Base-by-base conservation (phyloP, 495 filamentous ascomycete species). In the Rostrohypoxylon terebratum region DNA sequence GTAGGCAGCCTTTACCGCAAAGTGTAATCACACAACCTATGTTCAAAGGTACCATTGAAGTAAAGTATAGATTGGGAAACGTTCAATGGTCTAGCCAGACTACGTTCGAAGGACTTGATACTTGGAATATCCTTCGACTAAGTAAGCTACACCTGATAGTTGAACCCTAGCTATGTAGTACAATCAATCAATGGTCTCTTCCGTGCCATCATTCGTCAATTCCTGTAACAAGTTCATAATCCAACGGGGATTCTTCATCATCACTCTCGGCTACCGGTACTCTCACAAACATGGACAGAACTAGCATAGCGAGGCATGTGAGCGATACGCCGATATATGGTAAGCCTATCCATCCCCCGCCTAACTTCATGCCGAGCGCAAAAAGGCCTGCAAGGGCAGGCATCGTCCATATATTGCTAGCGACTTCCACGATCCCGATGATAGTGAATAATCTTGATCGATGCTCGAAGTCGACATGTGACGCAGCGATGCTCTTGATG, bases 321-420 rank as follows among this genome's bases (percentile, higher is more conserved):
- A 69, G 14, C 4, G 75, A 77, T 1, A 78, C 69, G 18, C 77
- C 77, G 36, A 78, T 48, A 36, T 78, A 78, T 16, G 77, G 77
- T 14, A 78, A 48, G 18, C 77, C 77, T 18, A 78, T 73, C 75
- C 75, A 77, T n/a, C 44, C 21, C 13, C 75, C 77, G 16, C 75
- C 75, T 13, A 75, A 54, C 54, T 63, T 62, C 77, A 78, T 77
- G n/a, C 77, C 77, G 10, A 77, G 68, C 1, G 72, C 69, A 20
- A 78, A 78, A 11, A 78, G 73, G 4, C 51, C 73, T 2, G 77
- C 77, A 10, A 78, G 68, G 18, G 68, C 73, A 34, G 77, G 75
- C 10, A 50, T 72, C 16, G 73, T 11, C 72, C 73, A 78, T 13
- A 77, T 63, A 59, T 68, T 69, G 31, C 77, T 73, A 18, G 59